Evolutionary conservation across 371 early-diverging fungal species (phyloP).

Genomic region (Gilbertella persicaria): DNA sequence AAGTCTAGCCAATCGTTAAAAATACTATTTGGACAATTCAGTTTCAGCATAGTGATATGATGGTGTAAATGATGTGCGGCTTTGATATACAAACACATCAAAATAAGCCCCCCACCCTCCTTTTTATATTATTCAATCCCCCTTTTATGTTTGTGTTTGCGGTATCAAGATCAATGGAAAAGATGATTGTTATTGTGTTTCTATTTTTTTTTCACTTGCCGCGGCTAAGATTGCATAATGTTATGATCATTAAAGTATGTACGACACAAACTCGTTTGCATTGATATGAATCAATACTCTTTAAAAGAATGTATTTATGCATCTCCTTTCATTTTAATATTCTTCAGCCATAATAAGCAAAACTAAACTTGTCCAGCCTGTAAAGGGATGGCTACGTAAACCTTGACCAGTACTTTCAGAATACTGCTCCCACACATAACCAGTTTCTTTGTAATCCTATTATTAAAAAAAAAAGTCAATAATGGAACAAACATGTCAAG

Average conservation of each 20-base stretch:
- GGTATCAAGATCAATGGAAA: no score
- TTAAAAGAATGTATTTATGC: no score
- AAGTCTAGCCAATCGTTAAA: constrained; percentile 18
- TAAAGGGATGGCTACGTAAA: constrained; percentile 89
- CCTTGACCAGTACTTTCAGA: constrained; percentile 79
- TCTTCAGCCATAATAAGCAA: constrained; percentile 77
- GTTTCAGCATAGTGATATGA: background rate
- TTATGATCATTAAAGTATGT: no score
- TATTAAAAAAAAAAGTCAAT: background rate
- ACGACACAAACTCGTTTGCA: no score
- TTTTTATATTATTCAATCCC: no score
- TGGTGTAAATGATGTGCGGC: background rate
- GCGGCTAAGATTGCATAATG: no score
- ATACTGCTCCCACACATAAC: constrained; percentile 95
- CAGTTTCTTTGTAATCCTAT: constrained; percentile 77
- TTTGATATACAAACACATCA: no score
- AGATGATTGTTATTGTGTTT: no score
- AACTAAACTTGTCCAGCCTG: constrained; percentile 92
- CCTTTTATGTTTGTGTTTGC: no score
- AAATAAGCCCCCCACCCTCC: no score
- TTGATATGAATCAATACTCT: no score
- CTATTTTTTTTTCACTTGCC: no score
- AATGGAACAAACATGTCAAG: background rate
- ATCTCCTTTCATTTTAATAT: constrained; percentile 38
- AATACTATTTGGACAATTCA: constrained; percentile 5